Percentiles rank a stretch among this genome's conserved stretches.
Conservation (phyloP, 768 basidiomycete species). For the Suillus brevipes region DNA sequence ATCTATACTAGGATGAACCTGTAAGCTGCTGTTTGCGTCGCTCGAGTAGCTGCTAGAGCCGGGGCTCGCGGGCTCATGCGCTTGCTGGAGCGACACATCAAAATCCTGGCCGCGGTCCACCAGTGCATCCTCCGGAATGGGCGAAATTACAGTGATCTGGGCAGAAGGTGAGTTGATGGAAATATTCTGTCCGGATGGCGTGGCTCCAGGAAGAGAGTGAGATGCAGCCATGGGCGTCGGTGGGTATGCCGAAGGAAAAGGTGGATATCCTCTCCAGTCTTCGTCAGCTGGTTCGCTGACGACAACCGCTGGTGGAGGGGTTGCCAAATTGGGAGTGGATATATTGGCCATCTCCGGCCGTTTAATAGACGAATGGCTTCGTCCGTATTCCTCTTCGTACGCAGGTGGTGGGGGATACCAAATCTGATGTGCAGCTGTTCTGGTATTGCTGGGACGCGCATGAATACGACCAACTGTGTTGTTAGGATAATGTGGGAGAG, state of each 20-base stretch:
- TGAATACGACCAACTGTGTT: slow-evolving; percentile 23
- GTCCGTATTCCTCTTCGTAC: slow-evolving; percentile 38
- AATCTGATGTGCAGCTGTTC: slow-evolving; percentile 41
- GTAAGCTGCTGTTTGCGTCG: slow-evolving; percentile 44
- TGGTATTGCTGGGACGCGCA: slow-evolving; percentile 23
- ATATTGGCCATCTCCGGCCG: slow-evolving; percentile 12
- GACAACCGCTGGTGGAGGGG: slow-evolving; percentile 6
- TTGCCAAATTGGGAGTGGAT: slow-evolving; percentile 7
- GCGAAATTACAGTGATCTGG: slow-evolving; percentile 17
- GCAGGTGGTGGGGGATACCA: slow-evolving; percentile 63
- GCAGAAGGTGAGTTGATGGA: slow-evolving; percentile 10
- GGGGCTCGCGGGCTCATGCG: slow-evolving; percentile 59
- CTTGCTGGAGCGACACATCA: slow-evolving; percentile 67
- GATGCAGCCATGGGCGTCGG: slow-evolving; percentile 57
- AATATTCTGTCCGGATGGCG: slow-evolving; percentile 7
- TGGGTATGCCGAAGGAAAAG: slow-evolving; percentile 78
- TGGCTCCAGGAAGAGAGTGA: slow-evolving; percentile 30
- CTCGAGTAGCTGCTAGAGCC: slow-evolving; percentile 61
- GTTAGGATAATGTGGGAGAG: slow-evolving; percentile 24
- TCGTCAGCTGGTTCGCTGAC: slow-evolving; percentile 41
- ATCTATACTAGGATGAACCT: slow-evolving; percentile 38
- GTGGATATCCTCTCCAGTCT: slow-evolving; percentile 74
- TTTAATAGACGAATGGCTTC: slow-evolving; percentile 19
- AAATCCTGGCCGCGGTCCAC: slow-evolving; percentile 53
- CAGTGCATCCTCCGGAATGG: slow-evolving; percentile 40